Percentiles rank a stretch among this genome's conserved stretches.
These are phyloP conservation scores for Fusarium sarcochroum DNA, from an alignment of 2,329 filamentous ascomycete genomes.

Conservation along the genomic window DNA sequence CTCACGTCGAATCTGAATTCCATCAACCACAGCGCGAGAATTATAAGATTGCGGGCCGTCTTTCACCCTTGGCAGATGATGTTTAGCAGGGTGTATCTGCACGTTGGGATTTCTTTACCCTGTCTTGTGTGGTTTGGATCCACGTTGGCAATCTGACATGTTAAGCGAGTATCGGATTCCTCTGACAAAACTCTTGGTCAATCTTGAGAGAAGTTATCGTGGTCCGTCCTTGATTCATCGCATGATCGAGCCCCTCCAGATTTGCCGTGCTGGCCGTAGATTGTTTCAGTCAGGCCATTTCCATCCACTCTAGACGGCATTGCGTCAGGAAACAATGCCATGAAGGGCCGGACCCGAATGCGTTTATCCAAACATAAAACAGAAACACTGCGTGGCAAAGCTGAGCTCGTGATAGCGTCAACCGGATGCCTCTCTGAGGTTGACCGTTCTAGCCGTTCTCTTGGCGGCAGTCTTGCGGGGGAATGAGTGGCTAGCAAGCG, in stretches of 20 bases:
- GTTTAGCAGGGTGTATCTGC: conserved; percentile 29
- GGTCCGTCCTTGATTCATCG: conserved; percentile 20
- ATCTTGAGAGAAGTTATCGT: conserved; percentile 5
- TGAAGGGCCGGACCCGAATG: conserved; percentile 13
- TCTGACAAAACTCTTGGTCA: conserved; percentile 11
- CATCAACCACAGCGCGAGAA: conserved; percentile 49
- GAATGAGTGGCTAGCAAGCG: conserved; percentile 43
- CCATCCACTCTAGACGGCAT: conserved; percentile 9
- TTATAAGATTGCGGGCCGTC: conserved; percentile 42
- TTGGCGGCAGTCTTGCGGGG: conserved; percentile 41
- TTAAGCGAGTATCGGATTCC: conserved; percentile 20
- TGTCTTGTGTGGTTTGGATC: conserved; percentile 16
- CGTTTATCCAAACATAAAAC: conserved; percentile 38
- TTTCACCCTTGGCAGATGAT: conserved; percentile 37
- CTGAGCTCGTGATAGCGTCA: conserved; percentile 26
- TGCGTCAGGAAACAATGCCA: conserved; percentile 37
- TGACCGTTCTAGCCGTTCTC: conserved; percentile 31
- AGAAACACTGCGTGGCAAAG: conserved; percentile 24
- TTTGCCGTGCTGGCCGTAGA: conserved; percentile 21
- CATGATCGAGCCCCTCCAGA: conserved; percentile 22
- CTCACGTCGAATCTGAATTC: conserved; percentile 45
- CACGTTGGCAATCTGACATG: conserved; percentile 29
- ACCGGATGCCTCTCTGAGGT: conserved; percentile 44
- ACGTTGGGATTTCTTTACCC: neutral
- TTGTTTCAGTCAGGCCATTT: conserved; percentile 44